Evolutionary conservation across 2,329 filamentous ascomycete species (phyloP), one percentile per base, ranked within the genome.

Genomic region (Fusarium ramigenum): DNA sequence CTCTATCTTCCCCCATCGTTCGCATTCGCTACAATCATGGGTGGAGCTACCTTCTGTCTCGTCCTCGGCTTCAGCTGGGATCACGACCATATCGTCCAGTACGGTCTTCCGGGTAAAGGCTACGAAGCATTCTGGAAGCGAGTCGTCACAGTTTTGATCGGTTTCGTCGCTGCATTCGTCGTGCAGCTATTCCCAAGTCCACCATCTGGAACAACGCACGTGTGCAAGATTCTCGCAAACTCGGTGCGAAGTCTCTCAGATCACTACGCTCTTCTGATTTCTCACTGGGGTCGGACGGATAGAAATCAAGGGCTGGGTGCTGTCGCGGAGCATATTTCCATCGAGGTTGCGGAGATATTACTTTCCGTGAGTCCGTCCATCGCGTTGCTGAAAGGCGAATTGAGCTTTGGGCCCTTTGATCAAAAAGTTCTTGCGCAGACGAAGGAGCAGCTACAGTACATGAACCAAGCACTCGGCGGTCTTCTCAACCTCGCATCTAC

Each of bases 81-180:
- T 36, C 77, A 84, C 50, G 77, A 81, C 10, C 85, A 87, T 52
- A 80, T 83, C 5, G 74, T 74, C 0, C 73, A 81, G 15, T 87
- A 87, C 36, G 86, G 86, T 4, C 80, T 84, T 21, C 86, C 86
- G 0, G 86, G 86, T 0, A 75, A 80, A 30, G 86, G 86, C 2
- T 87, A 87, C 39, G 78, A 70, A 49, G 82, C 86, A 10, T 88
- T 88, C 69, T 88, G 85, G 83, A 83, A 84, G 34, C 83, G 86
- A 3, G 60, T 84, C 0, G 75, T 84, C 2, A 81, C 84, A 0
- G 85, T 87, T 0, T 69, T 87, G 9, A 74, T 87, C 4, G 86
- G 86, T 2, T 82, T 86, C 15, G 76, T 75, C 2, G 85, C 82
- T 1, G 83, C 85, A 0, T 77, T 82, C 2, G 76, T 87, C 10